A percentile compares a stretch with the other conserved stretches of the same genome.
phyloP scores from a whole-genome alignment of 2,329 filamentous ascomycete species.

The Scedosporium boydii region DNA sequence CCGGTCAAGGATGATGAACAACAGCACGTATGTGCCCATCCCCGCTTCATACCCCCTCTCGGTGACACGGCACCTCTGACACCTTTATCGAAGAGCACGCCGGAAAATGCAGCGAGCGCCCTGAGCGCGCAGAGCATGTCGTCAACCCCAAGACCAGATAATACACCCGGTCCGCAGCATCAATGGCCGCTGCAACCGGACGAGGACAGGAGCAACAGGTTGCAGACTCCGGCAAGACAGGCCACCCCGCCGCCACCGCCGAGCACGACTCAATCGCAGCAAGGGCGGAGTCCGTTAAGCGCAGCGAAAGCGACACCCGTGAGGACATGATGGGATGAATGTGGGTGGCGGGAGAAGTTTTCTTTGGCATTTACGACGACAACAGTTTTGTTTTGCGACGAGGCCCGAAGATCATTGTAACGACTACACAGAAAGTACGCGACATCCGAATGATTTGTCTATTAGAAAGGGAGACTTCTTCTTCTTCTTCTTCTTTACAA shows the following conservation, averaged over 20 bases:
- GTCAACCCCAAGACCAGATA: background rate
- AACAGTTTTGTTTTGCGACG: background rate
- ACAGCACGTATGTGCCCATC: background rate
- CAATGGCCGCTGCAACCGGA: background rate
- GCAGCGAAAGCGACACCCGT: background rate
- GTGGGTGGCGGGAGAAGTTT: no score
- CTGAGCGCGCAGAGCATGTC: background rate
- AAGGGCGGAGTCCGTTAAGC: background rate
- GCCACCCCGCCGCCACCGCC: background rate
- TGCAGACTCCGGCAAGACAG: conserved; percentile 2
- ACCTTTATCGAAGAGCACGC: background rate
- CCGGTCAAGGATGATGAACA: background rate
- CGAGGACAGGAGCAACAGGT: background rate
- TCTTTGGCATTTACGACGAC: background rate
- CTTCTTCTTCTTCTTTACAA: background rate
- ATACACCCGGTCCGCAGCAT: background rate
- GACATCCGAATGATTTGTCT: background rate
- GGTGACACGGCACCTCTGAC: background rate
- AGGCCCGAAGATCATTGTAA: background rate
- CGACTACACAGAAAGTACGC: background rate
- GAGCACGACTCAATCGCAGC: background rate
- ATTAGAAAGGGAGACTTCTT: background rate
- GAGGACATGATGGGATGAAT: background rate
- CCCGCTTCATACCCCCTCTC: background rate
- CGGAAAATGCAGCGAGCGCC: background rate